Conservation (phyloP, 306 rosid genomes). For the Acacia acuminata region DNA sequence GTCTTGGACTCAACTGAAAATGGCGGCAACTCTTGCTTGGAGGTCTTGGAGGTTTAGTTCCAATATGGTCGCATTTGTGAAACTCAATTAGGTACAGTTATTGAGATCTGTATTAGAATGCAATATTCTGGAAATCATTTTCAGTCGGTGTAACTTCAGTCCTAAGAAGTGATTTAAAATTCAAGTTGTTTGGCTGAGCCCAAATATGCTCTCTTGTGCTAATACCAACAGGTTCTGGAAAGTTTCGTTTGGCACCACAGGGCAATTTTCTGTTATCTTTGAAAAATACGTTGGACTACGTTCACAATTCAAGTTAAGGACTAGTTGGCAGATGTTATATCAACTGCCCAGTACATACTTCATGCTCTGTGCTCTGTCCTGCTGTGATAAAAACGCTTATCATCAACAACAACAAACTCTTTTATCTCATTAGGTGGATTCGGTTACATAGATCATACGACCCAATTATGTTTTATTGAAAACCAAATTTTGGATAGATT, state of each 20-base stretch:
- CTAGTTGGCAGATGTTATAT: no score
- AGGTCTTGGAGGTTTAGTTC: no score
- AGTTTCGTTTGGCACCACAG: not conserved
- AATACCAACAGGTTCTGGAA: not conserved
- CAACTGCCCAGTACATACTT: no score
- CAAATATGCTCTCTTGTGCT: not conserved
- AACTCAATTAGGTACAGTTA: not conserved
- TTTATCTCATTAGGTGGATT: no score
- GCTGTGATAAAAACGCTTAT: no score
- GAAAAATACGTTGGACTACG: not conserved
- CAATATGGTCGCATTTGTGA: no score
- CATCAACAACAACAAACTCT: no score
- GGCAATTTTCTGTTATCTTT: not conserved
- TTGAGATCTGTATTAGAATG: not conserved
- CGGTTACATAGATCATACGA: no score
- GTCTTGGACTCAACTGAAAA: constrained; percentile 43
- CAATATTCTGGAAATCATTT: not conserved
- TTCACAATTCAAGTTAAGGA: not conserved
- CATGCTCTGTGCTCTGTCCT: no score
- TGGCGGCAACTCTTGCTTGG: constrained; percentile 72
- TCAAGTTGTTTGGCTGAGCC: constrained; percentile 1
- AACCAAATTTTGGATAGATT: no score
- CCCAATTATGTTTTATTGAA: no score
- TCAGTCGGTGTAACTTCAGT: not conserved
- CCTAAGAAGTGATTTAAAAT: no score